Evolutionary conservation across 164 flowering plant species (phyloP).

Genomic region (Macadamia tetraphylla): DNA sequence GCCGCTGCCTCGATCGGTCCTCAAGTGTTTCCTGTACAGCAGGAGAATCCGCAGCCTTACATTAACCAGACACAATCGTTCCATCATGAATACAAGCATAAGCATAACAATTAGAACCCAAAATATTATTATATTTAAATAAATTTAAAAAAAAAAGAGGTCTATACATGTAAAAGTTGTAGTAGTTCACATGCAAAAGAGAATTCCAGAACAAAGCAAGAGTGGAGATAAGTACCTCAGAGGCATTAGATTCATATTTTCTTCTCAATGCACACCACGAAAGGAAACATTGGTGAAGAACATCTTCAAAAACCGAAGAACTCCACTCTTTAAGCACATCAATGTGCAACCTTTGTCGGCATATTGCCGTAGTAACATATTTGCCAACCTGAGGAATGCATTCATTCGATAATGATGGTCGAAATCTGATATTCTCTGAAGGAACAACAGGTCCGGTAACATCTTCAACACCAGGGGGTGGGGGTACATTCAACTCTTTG

Average conservation of each 20-base stretch:
- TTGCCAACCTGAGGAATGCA: conserved; percentile 29
- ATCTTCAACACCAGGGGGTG: conserved; percentile 58
- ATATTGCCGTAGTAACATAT: conserved; percentile 56
- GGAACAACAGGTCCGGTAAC: conserved; percentile 14
- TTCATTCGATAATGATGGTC: conserved; percentile 31
- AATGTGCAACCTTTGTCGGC: conserved; percentile 68
- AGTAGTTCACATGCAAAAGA: neutral
- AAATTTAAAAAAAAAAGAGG: too few species aligned
- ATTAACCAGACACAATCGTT: conserved; percentile 10
- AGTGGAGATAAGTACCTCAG: conserved; percentile 23
- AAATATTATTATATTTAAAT: neutral
- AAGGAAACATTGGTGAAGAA: conserved; percentile 26
- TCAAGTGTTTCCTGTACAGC: conserved; percentile 14
- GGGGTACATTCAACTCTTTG: conserved; percentile 36
- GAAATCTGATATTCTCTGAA: conserved; percentile 20
- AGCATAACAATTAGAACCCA: conserved; percentile 2
- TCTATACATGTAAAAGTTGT: neutral
- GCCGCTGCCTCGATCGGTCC: conserved; percentile 20
- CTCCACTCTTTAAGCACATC: conserved; percentile 56
- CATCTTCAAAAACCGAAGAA: conserved; percentile 24
- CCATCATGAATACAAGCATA: conserved; percentile 30
- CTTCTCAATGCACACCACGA: conserved; percentile 30
- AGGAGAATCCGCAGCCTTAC: conserved; percentile 14
- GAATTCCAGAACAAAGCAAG: neutral
- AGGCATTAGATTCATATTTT: conserved; percentile 7